These are phyloP conservation scores for Cladochytrium replicatum DNA, from an alignment of 192 early-diverging fungal genomes.

Conservation along the genomic window DNA sequence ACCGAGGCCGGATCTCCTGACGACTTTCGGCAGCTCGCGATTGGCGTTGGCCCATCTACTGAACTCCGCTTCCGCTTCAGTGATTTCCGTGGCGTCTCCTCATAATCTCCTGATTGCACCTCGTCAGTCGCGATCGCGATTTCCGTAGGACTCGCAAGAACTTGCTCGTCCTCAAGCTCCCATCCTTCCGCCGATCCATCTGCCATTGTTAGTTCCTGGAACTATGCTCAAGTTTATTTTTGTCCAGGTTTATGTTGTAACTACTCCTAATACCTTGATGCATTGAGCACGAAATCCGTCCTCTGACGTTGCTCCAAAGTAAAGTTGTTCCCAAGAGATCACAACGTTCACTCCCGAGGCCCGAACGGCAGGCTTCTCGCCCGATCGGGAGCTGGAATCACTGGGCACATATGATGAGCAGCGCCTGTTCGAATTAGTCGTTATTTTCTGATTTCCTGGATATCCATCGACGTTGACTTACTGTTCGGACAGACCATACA, in stretches of 20 bases:
- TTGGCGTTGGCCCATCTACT: no score
- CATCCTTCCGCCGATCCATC: no score
- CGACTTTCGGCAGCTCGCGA: no score
- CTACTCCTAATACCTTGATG: conserved; percentile 18
- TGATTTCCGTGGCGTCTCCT: no score
- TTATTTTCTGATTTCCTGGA: background rate
- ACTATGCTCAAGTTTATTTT: conserved; percentile 3
- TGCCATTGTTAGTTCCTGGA: conserved; percentile 18
- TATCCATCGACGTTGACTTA: background rate
- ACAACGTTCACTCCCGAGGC: conserved; percentile 18
- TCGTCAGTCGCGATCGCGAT: no score
- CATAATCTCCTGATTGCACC: no score
- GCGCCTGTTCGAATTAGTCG: conserved; percentile 6
- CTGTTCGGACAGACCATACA: conserved; percentile 38
- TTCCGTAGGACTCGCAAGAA: no score
- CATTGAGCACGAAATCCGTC: conserved; percentile 3
- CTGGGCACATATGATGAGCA: conserved; percentile 15
- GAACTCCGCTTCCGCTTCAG: no score
- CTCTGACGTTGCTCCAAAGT: conserved; percentile 22
- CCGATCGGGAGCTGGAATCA: conserved; percentile 20
- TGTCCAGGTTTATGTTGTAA: conserved; percentile 16
- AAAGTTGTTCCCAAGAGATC: conserved; percentile 28
- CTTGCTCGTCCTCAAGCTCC: no score
- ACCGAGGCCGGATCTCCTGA: no score
- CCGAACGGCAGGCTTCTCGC: conserved; percentile 48